Percentiles rank a stretch among this genome's conserved stretches.
Conservation (phyloP, 2,329 filamentous ascomycete species). For the Clonostachys rhizophaga region DNA sequence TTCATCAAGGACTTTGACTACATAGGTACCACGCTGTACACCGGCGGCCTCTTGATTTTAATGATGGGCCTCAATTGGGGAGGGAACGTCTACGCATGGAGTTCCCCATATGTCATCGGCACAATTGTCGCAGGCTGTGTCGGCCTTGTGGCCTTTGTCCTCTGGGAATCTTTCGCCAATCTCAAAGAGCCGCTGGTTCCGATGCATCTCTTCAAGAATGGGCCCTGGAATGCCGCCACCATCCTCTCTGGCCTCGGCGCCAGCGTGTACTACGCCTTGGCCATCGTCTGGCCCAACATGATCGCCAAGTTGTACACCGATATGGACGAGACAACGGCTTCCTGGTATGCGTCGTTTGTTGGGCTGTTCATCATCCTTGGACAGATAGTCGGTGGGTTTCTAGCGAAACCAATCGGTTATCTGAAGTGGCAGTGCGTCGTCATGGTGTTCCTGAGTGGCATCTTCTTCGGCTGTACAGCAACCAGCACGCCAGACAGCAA, state of each 20-base stretch:
- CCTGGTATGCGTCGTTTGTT: constrained; percentile 17
- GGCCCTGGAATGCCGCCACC: constrained; percentile 19
- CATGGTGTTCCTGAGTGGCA: constrained; percentile 15
- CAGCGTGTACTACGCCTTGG: constrained; percentile 29
- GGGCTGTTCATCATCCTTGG: constrained; percentile 18
- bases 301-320: constrained; percentile 21
- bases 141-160: constrained; percentile 12
- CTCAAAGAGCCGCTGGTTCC: constrained; percentile 27
- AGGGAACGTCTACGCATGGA: constrained; percentile 22
- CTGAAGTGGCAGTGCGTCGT: constrained; percentile 23
- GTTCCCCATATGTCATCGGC: constrained; percentile 17
- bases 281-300: constrained; percentile 28
- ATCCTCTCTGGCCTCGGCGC: constrained; percentile 24
- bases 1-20: constrained; percentile 22
- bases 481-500: constrained; percentile 17
- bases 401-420: constrained; percentile 16
- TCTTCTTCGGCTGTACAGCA: constrained; percentile 20
- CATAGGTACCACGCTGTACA: constrained; percentile 18
- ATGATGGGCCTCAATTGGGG: constrained; percentile 18
- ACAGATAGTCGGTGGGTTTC: constrained; percentile 15
- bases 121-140: constrained; percentile 18
- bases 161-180: constrained; percentile 16
- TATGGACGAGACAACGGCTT: constrained; percentile 11
- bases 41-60: constrained; percentile 14
- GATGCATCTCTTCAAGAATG: constrained; percentile 25